Evolutionary conservation across 2,329 filamentous ascomycete species (phyloP).

Genomic region (Capronia americana): DNA sequence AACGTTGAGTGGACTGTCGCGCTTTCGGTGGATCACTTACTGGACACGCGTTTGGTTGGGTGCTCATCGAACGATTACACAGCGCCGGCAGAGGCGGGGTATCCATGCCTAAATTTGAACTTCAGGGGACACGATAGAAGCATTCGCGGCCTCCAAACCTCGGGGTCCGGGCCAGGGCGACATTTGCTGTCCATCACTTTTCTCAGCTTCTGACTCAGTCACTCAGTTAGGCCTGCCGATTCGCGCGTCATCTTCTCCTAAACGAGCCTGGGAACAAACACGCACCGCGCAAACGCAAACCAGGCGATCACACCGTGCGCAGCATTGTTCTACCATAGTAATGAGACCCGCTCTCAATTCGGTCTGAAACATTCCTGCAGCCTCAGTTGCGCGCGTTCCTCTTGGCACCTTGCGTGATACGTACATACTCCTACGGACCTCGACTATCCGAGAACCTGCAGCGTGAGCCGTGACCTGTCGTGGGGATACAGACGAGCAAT

Average conservation of each 20-base stretch:
- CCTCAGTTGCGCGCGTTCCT: constrained; percentile 9
- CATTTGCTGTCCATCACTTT: neutral
- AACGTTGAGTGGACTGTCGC: neutral
- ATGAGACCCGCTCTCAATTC: constrained; percentile 12
- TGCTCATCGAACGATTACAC: neutral
- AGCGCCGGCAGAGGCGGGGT: neutral
- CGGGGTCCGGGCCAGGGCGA: too few relatives aligned
- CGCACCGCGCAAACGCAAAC: neutral
- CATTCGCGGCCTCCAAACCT: constrained; percentile 2
- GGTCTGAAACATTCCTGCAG: constrained; percentile 22
- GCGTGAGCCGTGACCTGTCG: neutral
- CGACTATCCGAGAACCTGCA: neutral
- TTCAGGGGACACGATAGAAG: constrained; percentile 6
- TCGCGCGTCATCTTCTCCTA: neutral
- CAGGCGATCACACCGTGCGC: neutral
- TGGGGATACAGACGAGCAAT: neutral
- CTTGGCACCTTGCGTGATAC: constrained; percentile 10
- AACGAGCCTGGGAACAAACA: neutral
- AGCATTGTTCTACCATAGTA: neutral
- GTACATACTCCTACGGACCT: neutral
- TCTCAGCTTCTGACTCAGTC: neutral
- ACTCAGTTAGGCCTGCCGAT: neutral
- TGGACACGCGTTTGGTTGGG: neutral
- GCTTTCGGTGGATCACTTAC: neutral
- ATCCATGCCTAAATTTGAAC: neutral